Evolutionary conservation across 1,139 yeast species (phyloP).

Genomic region (Suhomyces bribrorum): DNA sequence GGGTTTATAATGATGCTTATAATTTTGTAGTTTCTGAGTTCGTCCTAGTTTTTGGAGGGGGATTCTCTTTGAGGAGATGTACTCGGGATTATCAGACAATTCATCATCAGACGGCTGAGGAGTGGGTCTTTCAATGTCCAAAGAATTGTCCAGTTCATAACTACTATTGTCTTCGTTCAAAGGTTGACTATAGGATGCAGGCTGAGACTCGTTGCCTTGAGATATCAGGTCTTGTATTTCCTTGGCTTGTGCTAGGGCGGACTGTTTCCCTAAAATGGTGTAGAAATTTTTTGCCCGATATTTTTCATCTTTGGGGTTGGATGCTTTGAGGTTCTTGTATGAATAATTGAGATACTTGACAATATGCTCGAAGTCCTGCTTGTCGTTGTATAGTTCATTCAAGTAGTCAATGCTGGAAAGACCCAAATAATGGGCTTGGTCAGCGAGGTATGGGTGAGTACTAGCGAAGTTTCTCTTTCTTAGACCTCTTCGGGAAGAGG

Average conservation of each 20-base stretch:
- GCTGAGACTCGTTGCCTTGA: conserved; percentile 6
- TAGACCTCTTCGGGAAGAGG: conserved; percentile 32
- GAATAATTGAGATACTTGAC: conserved; percentile 38
- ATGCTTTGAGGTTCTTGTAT: conserved; percentile 33
- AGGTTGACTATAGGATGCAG: conserved; percentile 1
- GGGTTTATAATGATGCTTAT: conserved; percentile 1
- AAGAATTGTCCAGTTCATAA: conserved; percentile 8
- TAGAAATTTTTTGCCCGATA: conserved; percentile 43
- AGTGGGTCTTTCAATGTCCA: background rate
- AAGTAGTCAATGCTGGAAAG: conserved; percentile 37
- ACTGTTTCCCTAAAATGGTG: conserved; percentile 34
- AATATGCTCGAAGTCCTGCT: conserved; percentile 36
- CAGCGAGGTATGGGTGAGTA: conserved; percentile 50
- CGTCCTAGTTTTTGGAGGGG: background rate
- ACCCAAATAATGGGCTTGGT: conserved; percentile 50
- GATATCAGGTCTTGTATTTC: conserved; percentile 11
- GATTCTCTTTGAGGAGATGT: background rate
- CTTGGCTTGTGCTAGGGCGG: conserved; percentile 15
- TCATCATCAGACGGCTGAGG: conserved; percentile 2
- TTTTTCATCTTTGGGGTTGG: conserved; percentile 43
- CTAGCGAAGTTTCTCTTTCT: conserved; percentile 49
- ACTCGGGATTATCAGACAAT: background rate
- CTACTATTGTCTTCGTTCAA: conserved; percentile 4
- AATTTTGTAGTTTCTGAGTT: conserved; percentile 1
- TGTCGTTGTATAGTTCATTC: conserved; percentile 39